Conservation (phyloP, 768 basidiomycete species). For the Phanerochaete carnosa region DNA sequence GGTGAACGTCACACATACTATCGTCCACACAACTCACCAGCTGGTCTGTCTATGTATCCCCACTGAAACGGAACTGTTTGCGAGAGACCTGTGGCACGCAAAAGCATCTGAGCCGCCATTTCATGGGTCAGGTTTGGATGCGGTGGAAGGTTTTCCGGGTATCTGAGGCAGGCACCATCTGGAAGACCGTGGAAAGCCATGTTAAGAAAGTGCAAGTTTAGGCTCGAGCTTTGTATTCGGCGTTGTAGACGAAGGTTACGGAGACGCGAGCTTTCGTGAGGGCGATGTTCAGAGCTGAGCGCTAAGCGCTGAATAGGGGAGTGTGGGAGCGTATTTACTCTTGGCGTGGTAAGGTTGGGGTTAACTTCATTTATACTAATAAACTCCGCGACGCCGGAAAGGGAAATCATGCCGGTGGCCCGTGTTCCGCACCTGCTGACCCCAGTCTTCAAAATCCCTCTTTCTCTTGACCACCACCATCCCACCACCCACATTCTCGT, state of each 20-base stretch:
- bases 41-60: constrained; percentile 76
- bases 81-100: constrained; percentile 56
- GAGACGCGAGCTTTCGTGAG: background rate
- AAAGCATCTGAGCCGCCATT: constrained; percentile 54
- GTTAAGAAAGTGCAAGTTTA: no score
- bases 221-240: no score
- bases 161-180: constrained; percentile 49
- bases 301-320: no score
- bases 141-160: constrained; percentile 60
- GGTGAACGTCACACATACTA: background rate
- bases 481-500: background rate
- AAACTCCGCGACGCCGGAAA: background rate
- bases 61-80: constrained; percentile 62
- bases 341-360: background rate
- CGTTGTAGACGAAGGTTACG: background rate
- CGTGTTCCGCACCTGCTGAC: constrained; percentile 3
- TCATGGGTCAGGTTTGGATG: constrained; percentile 57
- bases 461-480: background rate
- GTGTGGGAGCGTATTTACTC: background rate
- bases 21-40: constrained; percentile 41
- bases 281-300: no score
- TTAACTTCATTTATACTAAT: background rate
- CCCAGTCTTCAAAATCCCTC: background rate
- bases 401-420: background rate
- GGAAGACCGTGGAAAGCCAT: background rate